phyloP scores from a whole-genome alignment of 176 grass and related monocot species.

The Eleusine indica region DNA sequence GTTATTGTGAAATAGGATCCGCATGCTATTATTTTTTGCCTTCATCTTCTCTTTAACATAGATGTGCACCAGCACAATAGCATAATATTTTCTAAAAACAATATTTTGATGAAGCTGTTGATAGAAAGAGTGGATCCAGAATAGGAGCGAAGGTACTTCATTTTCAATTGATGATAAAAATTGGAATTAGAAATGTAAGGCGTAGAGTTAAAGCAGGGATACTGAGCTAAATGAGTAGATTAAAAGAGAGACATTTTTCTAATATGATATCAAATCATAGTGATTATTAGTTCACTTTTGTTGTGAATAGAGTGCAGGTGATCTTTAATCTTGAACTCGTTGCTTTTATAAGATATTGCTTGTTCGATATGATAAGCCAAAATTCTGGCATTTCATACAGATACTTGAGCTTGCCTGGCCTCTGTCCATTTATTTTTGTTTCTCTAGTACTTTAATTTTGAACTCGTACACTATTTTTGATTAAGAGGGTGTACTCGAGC shows the following conservation, averaged over 20 bases:
- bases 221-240: not conserved
- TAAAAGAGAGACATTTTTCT: no score
- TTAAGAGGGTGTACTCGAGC: not conserved
- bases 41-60: not conserved
- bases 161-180: not conserved
- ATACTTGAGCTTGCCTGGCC: not conserved
- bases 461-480: not conserved
- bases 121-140: not conserved
- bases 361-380: not conserved
- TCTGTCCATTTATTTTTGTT: not conserved
- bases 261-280: not conserved
- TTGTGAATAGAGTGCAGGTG: not conserved
- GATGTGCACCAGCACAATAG: not conserved
- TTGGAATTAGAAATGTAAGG: not conserved
- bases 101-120: not conserved
- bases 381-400: not conserved
- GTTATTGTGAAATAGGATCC: constrained; percentile 21
- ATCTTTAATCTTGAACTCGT: not conserved
- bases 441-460: not conserved
- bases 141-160: not conserved
- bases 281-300: not conserved
- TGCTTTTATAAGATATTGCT: not conserved
- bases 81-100: not conserved
- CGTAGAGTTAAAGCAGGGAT: not conserved
- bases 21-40: not conserved